Evolutionary conservation across 345 rosid genomes (phyloP).

Genomic region (Nasturtium officinale): DNA sequence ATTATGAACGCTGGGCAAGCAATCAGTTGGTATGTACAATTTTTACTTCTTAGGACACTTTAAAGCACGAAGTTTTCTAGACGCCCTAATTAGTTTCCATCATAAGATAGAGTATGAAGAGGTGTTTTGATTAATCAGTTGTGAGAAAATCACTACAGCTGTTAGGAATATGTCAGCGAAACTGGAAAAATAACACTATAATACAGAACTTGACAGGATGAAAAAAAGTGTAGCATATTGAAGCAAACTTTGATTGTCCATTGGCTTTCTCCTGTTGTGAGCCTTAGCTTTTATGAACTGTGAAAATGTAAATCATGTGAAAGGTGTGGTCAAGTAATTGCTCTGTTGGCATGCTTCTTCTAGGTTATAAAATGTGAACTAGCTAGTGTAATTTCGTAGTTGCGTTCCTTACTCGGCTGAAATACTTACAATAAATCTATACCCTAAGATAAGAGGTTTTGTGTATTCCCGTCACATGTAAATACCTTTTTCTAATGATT

Average conservation of each 20-base stretch:
- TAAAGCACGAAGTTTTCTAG: not conserved
- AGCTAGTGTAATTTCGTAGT: not conserved
- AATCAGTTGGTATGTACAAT: conserved; percentile 38
- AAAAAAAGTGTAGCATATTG: not conserved
- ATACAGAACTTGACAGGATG: not conserved
- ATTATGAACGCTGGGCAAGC: conserved; percentile 47
- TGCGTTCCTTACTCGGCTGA: not conserved
- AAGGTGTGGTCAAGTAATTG: not conserved
- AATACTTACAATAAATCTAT: not conserved
- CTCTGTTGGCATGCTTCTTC: not conserved
- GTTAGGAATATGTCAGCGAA: not conserved
- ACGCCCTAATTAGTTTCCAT: not conserved
- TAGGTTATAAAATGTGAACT: not conserved
- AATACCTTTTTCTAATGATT: conserved; percentile 7
- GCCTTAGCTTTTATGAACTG: not conserved
- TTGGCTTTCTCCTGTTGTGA: not conserved
- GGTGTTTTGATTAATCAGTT: too few species aligned
- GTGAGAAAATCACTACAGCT: not conserved
- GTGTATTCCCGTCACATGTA: conserved; percentile 4
- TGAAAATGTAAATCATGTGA: conserved; percentile 3
- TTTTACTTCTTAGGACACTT: not conserved
- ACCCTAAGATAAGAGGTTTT: conserved; percentile 16
- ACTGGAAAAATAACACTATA: not conserved
- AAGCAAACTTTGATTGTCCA: not conserved
- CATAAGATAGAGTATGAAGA: conserved; percentile 18